These are phyloP conservation scores for Scopulariopsis brevicaulis DNA, from an alignment of 2,329 filamentous ascomycete genomes.

Conservation along the genomic window DNA sequence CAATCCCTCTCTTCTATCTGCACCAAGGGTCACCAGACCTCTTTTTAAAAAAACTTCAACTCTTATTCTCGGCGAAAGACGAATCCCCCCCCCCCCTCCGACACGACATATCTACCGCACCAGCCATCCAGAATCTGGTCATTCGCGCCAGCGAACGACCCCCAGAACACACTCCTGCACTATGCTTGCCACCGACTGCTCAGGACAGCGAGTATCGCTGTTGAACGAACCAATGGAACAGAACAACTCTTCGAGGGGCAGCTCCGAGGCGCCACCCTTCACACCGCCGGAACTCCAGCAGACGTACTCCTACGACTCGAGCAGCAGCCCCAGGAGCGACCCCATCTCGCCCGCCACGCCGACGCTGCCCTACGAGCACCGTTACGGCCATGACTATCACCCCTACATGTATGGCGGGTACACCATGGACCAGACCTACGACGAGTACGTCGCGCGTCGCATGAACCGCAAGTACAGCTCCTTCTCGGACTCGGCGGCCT, in stretches of 20 bases:
- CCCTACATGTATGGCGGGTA: slow-evolving; percentile 24
- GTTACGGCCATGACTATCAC: slow-evolving; percentile 4
- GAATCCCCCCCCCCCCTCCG: background rate
- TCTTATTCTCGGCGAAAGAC: background rate
- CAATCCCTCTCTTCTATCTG: background rate
- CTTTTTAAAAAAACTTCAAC: background rate
- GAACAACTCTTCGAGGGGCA: slow-evolving; percentile 17
- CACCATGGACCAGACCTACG: slow-evolving; percentile 10
- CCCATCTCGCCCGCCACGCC: slow-evolving; percentile 45
- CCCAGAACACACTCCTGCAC: slow-evolving; percentile 5
- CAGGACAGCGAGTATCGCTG: slow-evolving; percentile 46
- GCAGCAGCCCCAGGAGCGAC: slow-evolving; percentile 34
- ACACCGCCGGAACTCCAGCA: slow-evolving; percentile 44
- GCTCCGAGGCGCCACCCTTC: slow-evolving; percentile 32
- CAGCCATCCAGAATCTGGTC: background rate
- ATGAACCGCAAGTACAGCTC: slow-evolving; percentile 23
- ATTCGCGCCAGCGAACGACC: background rate
- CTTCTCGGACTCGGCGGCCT: slow-evolving; percentile 30
- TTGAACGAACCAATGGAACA: slow-evolving; percentile 33
- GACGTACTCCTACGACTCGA: slow-evolving; percentile 51
- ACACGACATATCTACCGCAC: background rate
- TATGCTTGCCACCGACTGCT: slow-evolving; percentile 45
- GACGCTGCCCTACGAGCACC: slow-evolving; percentile 28
- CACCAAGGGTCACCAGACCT: background rate
- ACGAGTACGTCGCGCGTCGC: slow-evolving; percentile 13